Conservation (phyloP, 2,329 filamentous ascomycete genomes). For the Talaromyces atroroseus region DNA sequence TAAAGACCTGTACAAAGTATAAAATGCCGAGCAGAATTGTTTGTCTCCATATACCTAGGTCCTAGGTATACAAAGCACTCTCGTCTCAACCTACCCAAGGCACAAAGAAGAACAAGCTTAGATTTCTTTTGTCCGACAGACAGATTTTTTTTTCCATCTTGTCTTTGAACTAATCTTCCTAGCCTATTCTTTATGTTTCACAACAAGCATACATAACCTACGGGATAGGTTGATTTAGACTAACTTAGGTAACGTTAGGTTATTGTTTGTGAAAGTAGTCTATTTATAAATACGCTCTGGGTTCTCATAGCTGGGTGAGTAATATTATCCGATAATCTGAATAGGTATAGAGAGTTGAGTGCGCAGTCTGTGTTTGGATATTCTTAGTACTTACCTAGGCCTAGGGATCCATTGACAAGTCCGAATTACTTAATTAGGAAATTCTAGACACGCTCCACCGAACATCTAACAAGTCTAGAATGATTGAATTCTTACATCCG, state of each 20-base stretch:
- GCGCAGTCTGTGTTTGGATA: no score
- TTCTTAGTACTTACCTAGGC: no score
- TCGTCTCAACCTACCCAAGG: not conserved
- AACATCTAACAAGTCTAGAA: no score
- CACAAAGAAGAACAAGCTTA: not conserved
- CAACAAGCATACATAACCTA: not conserved
- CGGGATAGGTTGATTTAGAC: no score
- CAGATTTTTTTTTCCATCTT: not conserved
- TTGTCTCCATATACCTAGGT: no score
- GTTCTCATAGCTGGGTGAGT: no score
- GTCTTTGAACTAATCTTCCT: not conserved
- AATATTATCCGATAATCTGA: no score
- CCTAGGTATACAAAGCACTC: not conserved
- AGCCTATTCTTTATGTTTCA: not conserved
- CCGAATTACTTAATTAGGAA: not conserved
- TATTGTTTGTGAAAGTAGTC: not conserved
- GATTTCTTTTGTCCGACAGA: not conserved
- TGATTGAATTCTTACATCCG: no score
- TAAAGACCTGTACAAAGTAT: not conserved
- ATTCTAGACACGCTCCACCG: no score
- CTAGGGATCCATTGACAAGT: no score
- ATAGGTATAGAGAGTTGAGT: no score
- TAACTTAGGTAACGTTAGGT: not conserved
- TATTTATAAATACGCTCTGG: no score
- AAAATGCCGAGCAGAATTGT: not conserved